Percentiles rank a stretch among this genome's conserved stretches.
Conservation (phyloP, 2,329 filamentous ascomycete genomes). For the Ophiostoma pallidulum region DNA sequence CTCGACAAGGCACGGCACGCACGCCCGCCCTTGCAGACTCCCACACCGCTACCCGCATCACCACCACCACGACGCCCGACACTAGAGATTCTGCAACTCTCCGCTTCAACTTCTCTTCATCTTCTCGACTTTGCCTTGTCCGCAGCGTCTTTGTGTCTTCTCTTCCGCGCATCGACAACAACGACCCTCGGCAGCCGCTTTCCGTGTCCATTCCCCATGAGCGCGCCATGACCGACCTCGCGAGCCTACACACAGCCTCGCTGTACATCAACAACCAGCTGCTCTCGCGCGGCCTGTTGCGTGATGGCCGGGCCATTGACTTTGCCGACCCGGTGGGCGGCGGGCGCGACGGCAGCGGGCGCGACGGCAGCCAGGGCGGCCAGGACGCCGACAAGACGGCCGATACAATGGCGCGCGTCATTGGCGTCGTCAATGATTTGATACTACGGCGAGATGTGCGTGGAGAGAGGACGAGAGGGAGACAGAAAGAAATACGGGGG, state of each 20-base stretch:
- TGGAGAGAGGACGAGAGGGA: too few species aligned
- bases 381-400: constrained; percentile 19
- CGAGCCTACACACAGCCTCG: constrained; percentile 57
- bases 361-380: constrained; percentile 29
- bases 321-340: constrained; percentile 65
- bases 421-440: constrained; percentile 88
- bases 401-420: constrained; percentile 64
- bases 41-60: neutral
- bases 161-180: too few species aligned
- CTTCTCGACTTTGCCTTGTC: too few species aligned
- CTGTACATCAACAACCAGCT: constrained; percentile 66
- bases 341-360: constrained; percentile 36
- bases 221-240: constrained; percentile 42
- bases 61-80: neutral
- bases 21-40: neutral
- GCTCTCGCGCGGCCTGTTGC: constrained; percentile 53
- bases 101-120: too few species aligned
- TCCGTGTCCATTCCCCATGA: neutral
- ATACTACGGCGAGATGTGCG: constrained; percentile 81
- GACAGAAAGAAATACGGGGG: constrained; percentile 69
- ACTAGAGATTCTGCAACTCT: too few species aligned
- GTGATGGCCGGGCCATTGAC: constrained; percentile 66
- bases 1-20: neutral
- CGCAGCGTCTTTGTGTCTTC: neutral
- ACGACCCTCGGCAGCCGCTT: too few species aligned